Evolutionary conservation across 192 early-diverging fungal genomes (phyloP), one percentile per base, ranked within the genome.

Genomic region (Umbelopsis ramanniana): DNA sequence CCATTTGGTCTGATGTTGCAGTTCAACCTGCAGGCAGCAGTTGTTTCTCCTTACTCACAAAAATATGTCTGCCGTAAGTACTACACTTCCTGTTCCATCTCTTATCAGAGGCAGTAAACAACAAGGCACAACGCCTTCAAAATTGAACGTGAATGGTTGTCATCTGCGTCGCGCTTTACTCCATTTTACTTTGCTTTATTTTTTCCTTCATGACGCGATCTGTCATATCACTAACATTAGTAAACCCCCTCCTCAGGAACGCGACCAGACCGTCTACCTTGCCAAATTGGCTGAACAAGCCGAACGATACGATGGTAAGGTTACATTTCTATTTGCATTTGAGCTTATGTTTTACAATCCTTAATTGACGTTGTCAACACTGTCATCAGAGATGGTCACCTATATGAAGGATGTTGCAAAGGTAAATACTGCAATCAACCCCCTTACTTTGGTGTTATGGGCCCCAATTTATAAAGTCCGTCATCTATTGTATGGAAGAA

Each of bases 271-370:
- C 66, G 97, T 98, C 71, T 98, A 96, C 90, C 94, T 96, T 90
- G 97, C 97, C 86, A 97, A 97, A 92, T 93, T 98, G 80, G 93
- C 96, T 75, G 97, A 98, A 88, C 97, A 98, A 85, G 97, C 97
- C 73, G 97, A 98, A 87, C 92, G 97, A 77, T 98, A 98, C 83
- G 97, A 98, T 82, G 96, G 96, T 97, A 89, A 81, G 17, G n/a
- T 50, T 46, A 17, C 46, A 50, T 3, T n/a, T 17, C 2, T n/a
- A 50, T 50, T 21, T 50, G 48, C 40, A 43, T 7, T 43, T 7
- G 11, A 6, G 48, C 11, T 12, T 50, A 50, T 15, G 40, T 43
- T 43, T 21, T 21, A 21, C 48, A 50, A 15, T 50, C 48, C 19
- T 21, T 45, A 71, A 63, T 29, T 63, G 46, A 63, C 45, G 45